Conservation (phyloP, 2,329 filamentous ascomycete genomes). For the Xylariaceae sp. region DNA sequence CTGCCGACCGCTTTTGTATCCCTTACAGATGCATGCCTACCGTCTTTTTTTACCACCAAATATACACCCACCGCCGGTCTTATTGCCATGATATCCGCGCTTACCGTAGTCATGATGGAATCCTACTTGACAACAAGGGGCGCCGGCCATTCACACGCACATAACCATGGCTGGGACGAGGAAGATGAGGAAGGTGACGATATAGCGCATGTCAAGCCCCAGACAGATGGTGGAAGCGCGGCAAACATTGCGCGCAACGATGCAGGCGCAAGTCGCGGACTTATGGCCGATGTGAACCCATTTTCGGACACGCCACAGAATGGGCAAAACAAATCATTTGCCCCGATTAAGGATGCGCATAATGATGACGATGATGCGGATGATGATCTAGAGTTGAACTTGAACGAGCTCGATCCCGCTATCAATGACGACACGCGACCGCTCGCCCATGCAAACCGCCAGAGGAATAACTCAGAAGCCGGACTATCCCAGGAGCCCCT, state of each 20-base stretch:
- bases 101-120: slow-evolving; percentile 78
- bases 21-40: slow-evolving; percentile 65
- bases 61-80: slow-evolving; percentile 77
- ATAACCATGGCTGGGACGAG: slow-evolving; percentile 46
- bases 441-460: slow-evolving; percentile 22
- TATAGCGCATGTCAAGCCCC: slow-evolving; percentile 26
- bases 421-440: slow-evolving; percentile 30
- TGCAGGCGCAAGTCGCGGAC: slow-evolving; percentile 46
- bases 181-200: slow-evolving; percentile 36
- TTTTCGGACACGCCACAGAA: slow-evolving; percentile 41
- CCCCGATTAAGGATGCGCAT: slow-evolving; percentile 11
- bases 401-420: slow-evolving; percentile 54
- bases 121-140: slow-evolving; percentile 77
- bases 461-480: slow-evolving; percentile 25
- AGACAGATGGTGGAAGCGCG: slow-evolving; percentile 35
- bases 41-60: slow-evolving; percentile 70
- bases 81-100: slow-evolving; percentile 75
- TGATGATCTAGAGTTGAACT: slow-evolving; percentile 54
- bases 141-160: slow-evolving; percentile 57
- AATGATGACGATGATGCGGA: slow-evolving; percentile 35
- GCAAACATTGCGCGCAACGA: slow-evolving; percentile 48
- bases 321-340: slow-evolving; percentile 17
- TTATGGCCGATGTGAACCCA: slow-evolving; percentile 56
- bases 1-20: slow-evolving; percentile 63
- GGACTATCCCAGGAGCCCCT: slow-evolving; percentile 28